Percentiles rank a stretch among this genome's conserved stretches.
Conservation (phyloP, 2,329 filamentous ascomycete genomes). For the Ophiostoma triangulosporum region DNA sequence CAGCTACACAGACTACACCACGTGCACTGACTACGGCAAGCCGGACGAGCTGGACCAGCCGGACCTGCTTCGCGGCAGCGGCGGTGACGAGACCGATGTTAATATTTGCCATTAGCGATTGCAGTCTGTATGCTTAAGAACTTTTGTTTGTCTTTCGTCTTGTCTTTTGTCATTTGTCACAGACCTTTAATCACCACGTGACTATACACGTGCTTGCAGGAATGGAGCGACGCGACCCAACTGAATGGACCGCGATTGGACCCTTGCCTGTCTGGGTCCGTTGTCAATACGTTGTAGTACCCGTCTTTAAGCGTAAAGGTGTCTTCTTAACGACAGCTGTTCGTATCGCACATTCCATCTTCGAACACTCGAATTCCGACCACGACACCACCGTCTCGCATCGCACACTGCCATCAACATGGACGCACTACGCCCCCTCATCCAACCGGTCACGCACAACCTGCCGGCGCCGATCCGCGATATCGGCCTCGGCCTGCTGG, state of each 20-base stretch:
- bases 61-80: conserved; percentile 1
- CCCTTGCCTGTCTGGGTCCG: neutral
- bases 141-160: too few species aligned
- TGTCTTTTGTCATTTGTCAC: too few species aligned
- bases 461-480: conserved; percentile 64
- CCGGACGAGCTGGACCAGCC: conserved; percentile 36
- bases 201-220: neutral
- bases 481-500: conserved; percentile 66
- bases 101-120: neutral
- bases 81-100: conserved; percentile 11
- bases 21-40: conserved; percentile 10
- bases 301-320: too few species aligned
- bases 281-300: neutral
- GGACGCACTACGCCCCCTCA: conserved; percentile 46
- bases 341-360: neutral
- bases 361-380: neutral
- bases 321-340: too few species aligned
- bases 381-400: neutral
- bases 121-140: neutral
- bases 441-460: conserved; percentile 57
- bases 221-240: conserved; percentile 5
- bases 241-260: neutral
- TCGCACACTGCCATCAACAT: conserved; percentile 23
- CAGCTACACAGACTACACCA: conserved; percentile 27
- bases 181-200: neutral